These are phyloP conservation scores for Petunia secreta DNA, from an alignment of 257 asterid species.

Conservation along the genomic window DNA sequence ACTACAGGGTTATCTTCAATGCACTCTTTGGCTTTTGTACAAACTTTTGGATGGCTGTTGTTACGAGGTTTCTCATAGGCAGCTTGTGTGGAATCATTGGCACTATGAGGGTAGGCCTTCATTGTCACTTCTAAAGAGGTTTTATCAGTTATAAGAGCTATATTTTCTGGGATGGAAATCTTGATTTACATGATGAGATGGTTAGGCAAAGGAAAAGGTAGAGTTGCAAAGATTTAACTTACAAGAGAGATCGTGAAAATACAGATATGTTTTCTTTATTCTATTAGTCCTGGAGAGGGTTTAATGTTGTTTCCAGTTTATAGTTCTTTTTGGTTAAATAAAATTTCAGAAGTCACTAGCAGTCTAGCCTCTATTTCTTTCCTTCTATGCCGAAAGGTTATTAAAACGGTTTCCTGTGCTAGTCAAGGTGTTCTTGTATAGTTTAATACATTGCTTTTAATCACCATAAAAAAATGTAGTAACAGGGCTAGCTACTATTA, in stretches of 20 bases:
- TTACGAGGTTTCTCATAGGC: slow-evolving; percentile 78
- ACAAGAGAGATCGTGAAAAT: background rate
- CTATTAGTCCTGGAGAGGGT: background rate
- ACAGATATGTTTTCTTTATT: background rate
- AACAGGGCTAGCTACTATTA: background rate
- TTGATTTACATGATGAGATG: background rate
- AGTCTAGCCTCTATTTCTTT: background rate
- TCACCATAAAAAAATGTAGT: background rate
- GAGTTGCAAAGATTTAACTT: too few relatives aligned
- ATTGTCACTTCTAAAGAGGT: background rate
- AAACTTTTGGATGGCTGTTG: slow-evolving; percentile 78
- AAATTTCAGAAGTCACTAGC: background rate
- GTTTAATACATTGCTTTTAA: background rate
- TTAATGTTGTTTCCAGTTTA: background rate
- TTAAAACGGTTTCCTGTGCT: background rate
- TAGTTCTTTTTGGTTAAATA: background rate
- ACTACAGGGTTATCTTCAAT: slow-evolving; percentile 73
- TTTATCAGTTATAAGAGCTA: background rate
- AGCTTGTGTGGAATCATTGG: slow-evolving; percentile 78
- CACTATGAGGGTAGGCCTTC: slow-evolving; percentile 64
- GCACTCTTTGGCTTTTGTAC: slow-evolving; percentile 78
- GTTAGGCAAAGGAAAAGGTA: too few relatives aligned
- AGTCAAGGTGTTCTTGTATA: background rate
- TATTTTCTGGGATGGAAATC: background rate
- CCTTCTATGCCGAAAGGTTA: background rate